Evolutionary conservation across 1,284 basidiomycete species (phyloP), one percentile per base, ranked within the genome.

Genomic region (Tranzscheliella williamsii): DNA sequence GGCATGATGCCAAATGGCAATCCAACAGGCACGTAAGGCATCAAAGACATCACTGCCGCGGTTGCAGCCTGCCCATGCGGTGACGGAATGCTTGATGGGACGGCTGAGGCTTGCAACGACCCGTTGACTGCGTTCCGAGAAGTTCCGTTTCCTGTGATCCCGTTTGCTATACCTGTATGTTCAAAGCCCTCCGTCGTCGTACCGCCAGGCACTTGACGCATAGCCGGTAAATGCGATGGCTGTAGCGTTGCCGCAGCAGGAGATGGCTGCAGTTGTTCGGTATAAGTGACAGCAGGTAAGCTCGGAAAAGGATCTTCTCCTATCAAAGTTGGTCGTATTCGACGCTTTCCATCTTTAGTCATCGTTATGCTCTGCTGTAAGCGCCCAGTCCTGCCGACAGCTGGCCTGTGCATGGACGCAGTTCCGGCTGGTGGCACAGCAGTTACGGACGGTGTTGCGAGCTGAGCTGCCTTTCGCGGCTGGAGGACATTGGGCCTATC

Each of bases 261-360:
- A 18, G 46, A 20, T 18, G 26, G 57, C 39, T 35, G 42, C 42
- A 6, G 42, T 23, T 33, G 9, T 16, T 15, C 47, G 42, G 16
- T 53, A 43, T 57, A 47, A 24, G 33, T 16, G 13, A 24, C 23
- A 6, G 41, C 23, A 9, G 36, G 30, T 11, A 38, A 31, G 12
- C 43, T 12, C 7, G 51, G 39, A 7, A 24, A 36, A 13, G 43
- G 17, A 24, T 64, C 61, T 34, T 57, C 52, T 11, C 79, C 80
- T 31, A 82, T 71, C 55, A 81, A 81, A 1, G 81, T 82, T 1
- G 87, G 83, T 46, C 83, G 82, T 15, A 83, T 83, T 38, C 87
- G 83, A 72, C 87, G 87, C 79, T 89, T 89, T 43, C 80, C 85
- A 27, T 79, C 73, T 27, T 63, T 60, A 48, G 67, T 74, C 23